phyloP scores from a whole-genome alignment of 1,284 basidiomycete genomes.

The Xanthoconium separans region DNA sequence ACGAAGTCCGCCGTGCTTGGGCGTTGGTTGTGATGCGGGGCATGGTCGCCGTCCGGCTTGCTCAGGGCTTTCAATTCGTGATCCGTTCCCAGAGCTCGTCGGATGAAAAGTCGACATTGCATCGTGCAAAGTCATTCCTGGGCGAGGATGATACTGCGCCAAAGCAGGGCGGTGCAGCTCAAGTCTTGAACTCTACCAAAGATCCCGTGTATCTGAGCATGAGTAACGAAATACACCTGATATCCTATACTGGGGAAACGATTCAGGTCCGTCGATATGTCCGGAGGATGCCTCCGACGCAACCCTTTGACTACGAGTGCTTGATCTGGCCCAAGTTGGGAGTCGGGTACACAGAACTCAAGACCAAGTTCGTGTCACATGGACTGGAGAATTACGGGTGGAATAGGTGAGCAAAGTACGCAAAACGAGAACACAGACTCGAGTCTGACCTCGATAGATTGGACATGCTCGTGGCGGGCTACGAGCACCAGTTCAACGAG shows the following conservation, averaged over 20 bases:
- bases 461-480: slow-evolving; percentile 85
- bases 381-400: slow-evolving; percentile 80
- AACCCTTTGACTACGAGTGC: slow-evolving; percentile 79
- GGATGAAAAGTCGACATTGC: slow-evolving; percentile 34
- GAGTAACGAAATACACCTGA: slow-evolving; percentile 92
- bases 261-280: slow-evolving; percentile 90
- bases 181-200: slow-evolving; percentile 63
- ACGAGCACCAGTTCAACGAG: slow-evolving; percentile 79
- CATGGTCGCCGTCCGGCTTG: slow-evolving; percentile 89
- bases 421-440: background rate
- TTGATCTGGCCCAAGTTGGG: slow-evolving; percentile 93
- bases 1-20: slow-evolving; percentile 65
- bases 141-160: slow-evolving; percentile 54
- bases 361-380: slow-evolving; percentile 76
- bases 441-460: slow-evolving; percentile 40
- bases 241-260: slow-evolving; percentile 84
- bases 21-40: slow-evolving; percentile 89
- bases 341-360: slow-evolving; percentile 80
- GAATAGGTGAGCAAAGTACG: slow-evolving; percentile 57
- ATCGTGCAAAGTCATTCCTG: slow-evolving; percentile 56
- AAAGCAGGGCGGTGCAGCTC: slow-evolving; percentile 67
- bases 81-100: slow-evolving; percentile 42
- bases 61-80: slow-evolving; percentile 97
- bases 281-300: slow-evolving; percentile 63
- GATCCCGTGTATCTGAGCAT: slow-evolving; percentile 90